These are phyloP conservation scores for Suhomyces xylopsoci DNA, from an alignment of 805 yeast genomes.

Conservation along the genomic window DNA sequence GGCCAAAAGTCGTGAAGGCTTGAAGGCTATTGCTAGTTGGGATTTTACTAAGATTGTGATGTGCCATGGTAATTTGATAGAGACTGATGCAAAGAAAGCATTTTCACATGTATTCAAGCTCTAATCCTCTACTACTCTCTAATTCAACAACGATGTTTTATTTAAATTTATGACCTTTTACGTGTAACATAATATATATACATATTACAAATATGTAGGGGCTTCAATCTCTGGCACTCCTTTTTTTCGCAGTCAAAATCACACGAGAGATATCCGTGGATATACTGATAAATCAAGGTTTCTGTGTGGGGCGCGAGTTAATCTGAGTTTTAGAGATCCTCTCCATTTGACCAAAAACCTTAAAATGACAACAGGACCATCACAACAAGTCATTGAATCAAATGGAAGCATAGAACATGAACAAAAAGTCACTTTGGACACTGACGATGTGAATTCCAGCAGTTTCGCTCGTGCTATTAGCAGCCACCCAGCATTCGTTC, in stretches of 20 bases:
- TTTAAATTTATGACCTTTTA: neutral
- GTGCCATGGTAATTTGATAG: conserved; percentile 51
- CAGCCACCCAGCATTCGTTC: conserved; percentile 1
- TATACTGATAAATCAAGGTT: neutral
- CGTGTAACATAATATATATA: neutral
- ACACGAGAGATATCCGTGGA: neutral
- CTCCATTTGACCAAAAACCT: neutral
- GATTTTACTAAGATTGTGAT: conserved; percentile 23
- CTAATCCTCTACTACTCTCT: neutral
- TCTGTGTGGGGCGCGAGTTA: neutral
- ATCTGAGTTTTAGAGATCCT: neutral
- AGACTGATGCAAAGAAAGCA: conserved; percentile 29
- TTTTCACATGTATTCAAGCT: conserved; percentile 18
- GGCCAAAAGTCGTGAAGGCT: conserved; percentile 17
- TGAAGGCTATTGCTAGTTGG: conserved; percentile 20
- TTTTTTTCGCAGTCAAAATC: neutral
- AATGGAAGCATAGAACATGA: neutral
- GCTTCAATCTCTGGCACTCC: neutral
- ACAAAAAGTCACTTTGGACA: neutral
- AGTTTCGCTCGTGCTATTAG: neutral
- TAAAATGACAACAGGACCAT: neutral
- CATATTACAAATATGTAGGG: neutral
- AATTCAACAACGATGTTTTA: neutral
- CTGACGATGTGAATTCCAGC: neutral
- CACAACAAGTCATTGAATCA: neutral